Evolutionary conservation across 202 grass and related monocot genomes (phyloP), one percentile per base, ranked within the genome.

Genomic region (Panicum hallii): DNA sequence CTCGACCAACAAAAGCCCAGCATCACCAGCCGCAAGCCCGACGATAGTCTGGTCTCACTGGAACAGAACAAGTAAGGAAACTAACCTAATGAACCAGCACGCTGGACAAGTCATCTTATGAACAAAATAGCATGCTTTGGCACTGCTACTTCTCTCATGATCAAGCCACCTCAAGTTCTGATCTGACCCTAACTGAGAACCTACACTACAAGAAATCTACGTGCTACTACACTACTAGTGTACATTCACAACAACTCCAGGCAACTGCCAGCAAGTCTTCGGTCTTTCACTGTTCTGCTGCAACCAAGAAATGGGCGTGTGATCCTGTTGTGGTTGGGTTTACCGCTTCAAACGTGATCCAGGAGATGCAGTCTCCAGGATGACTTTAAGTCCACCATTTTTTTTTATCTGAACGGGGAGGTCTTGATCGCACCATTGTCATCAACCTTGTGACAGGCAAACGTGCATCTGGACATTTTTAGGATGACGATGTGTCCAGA

Each of bases 121-220:
- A 73, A 89, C 69, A 88, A 67, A 79, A 75, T n/a, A 77, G 64
- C 45, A 65, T 70, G 83, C 78, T 73, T 66, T 54, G 38, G 23
- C 67, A 80, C 13, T 22, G 58, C 61, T 57, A 57, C 7, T 61
- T 49, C 32, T 19, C 72, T 63, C 6, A 12, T 23, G 63, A 79
- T 80, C 5, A 80, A 74, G 22, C 50, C 13, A 22, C 38, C 62
- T 45, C 12, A 46, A 63, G 15, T 17, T 54, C 53, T 40, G 16
- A 38, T 63, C 42, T 63, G 43, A 20, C 56, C 40, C 56, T 71
- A 69, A 69, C 47, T 47, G 26, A 17, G 75, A 17, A 42, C 20
- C 76, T 61, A 61, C 2, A 45, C n/a, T 63, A 19, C 5, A 75
- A 68, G 38, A n/a, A 84, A 34, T 45, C 76, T 44, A 54, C 17